phyloP scores from a whole-genome alignment of 2,329 filamentous ascomycete species.

The Neonectria sp. region DNA sequence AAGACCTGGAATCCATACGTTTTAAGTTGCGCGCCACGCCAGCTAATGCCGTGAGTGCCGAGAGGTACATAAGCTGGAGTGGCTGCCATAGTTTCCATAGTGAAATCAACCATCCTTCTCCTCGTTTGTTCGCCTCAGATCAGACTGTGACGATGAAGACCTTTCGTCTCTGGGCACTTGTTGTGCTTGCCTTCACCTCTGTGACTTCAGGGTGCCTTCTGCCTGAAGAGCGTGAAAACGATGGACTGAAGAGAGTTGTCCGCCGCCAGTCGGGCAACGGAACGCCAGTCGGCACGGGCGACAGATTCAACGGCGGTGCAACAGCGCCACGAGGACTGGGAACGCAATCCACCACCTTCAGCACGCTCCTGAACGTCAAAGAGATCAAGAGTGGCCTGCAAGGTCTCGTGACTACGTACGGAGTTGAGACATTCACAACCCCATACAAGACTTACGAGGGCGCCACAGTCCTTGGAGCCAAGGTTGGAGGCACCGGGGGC shows the following conservation, averaged over 20 bases:
- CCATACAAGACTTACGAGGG: constrained; percentile 61
- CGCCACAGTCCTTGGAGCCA: constrained; percentile 55
- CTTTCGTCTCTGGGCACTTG: constrained; percentile 14
- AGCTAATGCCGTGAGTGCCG: neutral
- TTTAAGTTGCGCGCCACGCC: neutral
- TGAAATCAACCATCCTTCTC: neutral
- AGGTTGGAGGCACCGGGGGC: constrained; percentile 54
- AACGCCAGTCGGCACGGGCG: constrained; percentile 29
- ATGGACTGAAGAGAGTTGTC: constrained; percentile 22
- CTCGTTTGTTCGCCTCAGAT: neutral
- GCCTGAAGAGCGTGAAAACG: constrained; percentile 23
- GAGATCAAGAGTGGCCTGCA: constrained; percentile 31
- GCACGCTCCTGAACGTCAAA: constrained; percentile 31
- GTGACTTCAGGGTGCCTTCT: constrained; percentile 27
- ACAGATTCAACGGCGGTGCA: constrained; percentile 26
- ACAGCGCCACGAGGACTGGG: constrained; percentile 28
- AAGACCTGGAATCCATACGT: neutral
- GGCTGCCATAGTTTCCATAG: neutral
- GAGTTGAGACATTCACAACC: constrained; percentile 49
- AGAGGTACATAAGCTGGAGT: neutral
- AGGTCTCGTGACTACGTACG: constrained; percentile 25
- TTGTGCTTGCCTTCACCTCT: constrained; percentile 7
- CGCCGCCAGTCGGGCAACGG: constrained; percentile 25
- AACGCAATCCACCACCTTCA: constrained; percentile 70
- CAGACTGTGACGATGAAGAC: constrained; percentile 20